Evolutionary conservation across 139 green algal genomes (phyloP).

Genomic region (Eudorina sp.): DNA sequence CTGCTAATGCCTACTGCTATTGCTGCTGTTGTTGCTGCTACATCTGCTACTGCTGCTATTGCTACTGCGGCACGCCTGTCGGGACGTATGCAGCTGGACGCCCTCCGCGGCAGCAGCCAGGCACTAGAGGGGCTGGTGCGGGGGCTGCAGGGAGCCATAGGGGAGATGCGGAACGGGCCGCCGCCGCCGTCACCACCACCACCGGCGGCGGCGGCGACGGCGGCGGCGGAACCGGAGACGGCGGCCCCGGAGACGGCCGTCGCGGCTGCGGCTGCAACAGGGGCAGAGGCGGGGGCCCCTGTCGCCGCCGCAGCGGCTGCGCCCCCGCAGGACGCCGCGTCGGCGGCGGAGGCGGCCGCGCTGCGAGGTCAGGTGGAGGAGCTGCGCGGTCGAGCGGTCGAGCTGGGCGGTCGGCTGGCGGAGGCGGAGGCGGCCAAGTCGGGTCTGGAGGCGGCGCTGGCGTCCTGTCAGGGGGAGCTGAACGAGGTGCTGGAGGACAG

Average conservation of each 20-base stretch:
- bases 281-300: no score
- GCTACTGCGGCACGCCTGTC: neutral
- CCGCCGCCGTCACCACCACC: no score
- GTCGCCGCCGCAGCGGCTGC: neutral
- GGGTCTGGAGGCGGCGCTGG: slow-evolving; percentile 26
- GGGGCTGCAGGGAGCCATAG: slow-evolving; percentile 3
- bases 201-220: neutral
- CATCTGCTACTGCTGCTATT: no score
- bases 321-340: no score
- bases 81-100: neutral
- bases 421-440: neutral
- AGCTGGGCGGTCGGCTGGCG: slow-evolving; percentile 26
- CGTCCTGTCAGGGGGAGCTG: slow-evolving; percentile 41
- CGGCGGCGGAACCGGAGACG: neutral
- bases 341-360: neutral
- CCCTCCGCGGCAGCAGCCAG: slow-evolving; percentile 32
- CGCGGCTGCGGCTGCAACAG: neutral
- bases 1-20: no score
- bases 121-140: slow-evolving; percentile 25
- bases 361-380: neutral
- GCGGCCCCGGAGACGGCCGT: neutral
- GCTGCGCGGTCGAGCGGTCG: no score
- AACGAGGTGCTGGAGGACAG: slow-evolving; percentile 55
- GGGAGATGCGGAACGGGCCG: slow-evolving; percentile 27
- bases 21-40: no score